Evolutionary conservation across 345 rosid genomes (phyloP).

Genomic region (Bruguiera gymnorhiza): DNA sequence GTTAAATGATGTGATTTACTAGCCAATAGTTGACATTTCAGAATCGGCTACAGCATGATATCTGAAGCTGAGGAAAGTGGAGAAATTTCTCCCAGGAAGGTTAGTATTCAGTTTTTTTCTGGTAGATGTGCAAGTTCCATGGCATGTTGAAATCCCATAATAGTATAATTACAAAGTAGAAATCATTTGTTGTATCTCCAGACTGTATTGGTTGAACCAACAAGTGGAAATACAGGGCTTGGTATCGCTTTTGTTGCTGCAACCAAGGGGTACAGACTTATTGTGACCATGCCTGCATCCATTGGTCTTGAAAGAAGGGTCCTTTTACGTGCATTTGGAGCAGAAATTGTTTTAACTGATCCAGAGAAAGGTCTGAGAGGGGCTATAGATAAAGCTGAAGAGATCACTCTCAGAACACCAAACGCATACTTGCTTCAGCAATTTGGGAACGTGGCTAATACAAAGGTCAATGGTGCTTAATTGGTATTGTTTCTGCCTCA

Average conservation of each 20-base stretch:
- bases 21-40: constrained; percentile 27
- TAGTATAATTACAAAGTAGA: not conserved
- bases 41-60: constrained; percentile 85
- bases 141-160: not conserved
- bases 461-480: constrained; percentile 44
- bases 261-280: constrained; percentile 74
- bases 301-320: constrained; percentile 75
- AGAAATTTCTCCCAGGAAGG: constrained; percentile 76
- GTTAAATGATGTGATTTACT: constrained; percentile 9
- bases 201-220: constrained; percentile 78
- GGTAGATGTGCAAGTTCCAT: not conserved
- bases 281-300: constrained; percentile 90
- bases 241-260: constrained; percentile 93
- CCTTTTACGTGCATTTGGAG: constrained; percentile 83
- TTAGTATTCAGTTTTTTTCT: constrained; percentile 22
- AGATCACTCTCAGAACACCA: constrained; percentile 59
- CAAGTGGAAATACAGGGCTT: constrained; percentile 88
- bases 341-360: constrained; percentile 77
- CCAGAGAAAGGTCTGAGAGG: constrained; percentile 85
- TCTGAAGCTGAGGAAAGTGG: constrained; percentile 82
- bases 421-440: constrained; percentile 78
- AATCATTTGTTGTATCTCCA: constrained; percentile 23
- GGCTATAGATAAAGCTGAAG: constrained; percentile 83
- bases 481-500: not conserved
- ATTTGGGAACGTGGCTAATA: constrained; percentile 70